Percentiles rank a stretch among this genome's conserved stretches.
These are phyloP conservation scores for Sapria himalayana DNA, from an alignment of 345 rosid genomes.

Conservation along the genomic window DNA sequence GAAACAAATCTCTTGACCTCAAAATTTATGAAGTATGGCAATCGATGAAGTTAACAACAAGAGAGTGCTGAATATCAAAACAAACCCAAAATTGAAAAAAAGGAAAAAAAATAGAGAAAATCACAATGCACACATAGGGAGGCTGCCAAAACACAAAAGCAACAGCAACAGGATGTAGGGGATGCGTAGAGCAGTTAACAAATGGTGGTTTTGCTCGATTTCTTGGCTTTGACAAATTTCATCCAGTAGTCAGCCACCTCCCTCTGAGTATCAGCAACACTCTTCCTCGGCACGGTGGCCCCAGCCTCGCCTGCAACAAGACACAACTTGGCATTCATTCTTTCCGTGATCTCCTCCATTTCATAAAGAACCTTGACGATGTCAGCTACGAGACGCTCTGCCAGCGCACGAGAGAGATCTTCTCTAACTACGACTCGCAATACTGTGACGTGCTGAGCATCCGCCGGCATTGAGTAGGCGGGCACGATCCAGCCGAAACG, in stretches of 20 bases:
- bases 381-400: slow-evolving; percentile 71
- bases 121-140: no score
- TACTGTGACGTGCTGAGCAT: slow-evolving; percentile 77
- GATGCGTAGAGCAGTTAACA: no score
- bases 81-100: no score
- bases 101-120: no score
- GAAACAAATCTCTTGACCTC: no score
- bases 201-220: slow-evolving; percentile 31
- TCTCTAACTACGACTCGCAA: slow-evolving; percentile 79
- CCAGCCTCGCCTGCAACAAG: slow-evolving; percentile 9
- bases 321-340: slow-evolving; percentile 18
- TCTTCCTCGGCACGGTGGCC: slow-evolving; percentile 27
- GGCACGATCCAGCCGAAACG: slow-evolving; percentile 96
- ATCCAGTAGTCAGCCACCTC: slow-evolving; percentile 57
- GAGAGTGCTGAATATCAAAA: no score
- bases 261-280: slow-evolving; percentile 37
- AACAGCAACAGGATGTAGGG: no score
- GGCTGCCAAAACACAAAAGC: no score
- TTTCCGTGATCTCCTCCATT: slow-evolving; percentile 43
- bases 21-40: no score
- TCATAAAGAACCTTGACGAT: slow-evolving; percentile 57
- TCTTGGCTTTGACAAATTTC: slow-evolving; percentile 36
- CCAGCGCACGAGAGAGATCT: slow-evolving; percentile 78
- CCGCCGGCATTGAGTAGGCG: slow-evolving; percentile 76
- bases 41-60: no score